Base-by-base conservation (phyloP, 2,329 filamentous ascomycete genomes). In the Berkeleyomyces rouxiae region DNA sequence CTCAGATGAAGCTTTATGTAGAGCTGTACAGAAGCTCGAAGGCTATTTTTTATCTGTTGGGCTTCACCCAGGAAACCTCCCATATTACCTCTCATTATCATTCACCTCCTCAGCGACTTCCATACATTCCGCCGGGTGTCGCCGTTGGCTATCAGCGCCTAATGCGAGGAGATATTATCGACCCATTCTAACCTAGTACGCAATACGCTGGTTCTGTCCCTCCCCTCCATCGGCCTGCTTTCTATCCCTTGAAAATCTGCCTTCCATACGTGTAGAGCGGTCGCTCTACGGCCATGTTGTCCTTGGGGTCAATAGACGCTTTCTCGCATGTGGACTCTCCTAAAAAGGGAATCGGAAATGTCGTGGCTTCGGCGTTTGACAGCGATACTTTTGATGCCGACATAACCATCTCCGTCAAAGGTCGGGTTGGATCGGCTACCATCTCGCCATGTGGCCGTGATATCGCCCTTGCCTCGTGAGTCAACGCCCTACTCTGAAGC, bases 381-480 rank as follows among this genome's bases (percentile, higher is more conserved):
- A 95, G 90, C 72, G 84, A 88, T 62, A 95, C 88, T 42, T 96
- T 96, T 68, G 89, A 90, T 68, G 82, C 86, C 66, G 87, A 95
- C 73, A 86, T 87, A 61, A 88, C 86, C 1, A 91, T 96, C 68
- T 84, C 88, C 69, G 87, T 96, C 60, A 86, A 91, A 66, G 81
- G 81, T n/a, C 73, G 82, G 31, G 89, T 96, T 61, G 90, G 90
- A 58, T 95, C 92, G 4, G 91, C 92, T 68, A 92, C 90, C 65
- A 96, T 96, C 73, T 95, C 91, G 23, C 91, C 91, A 2, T 91
- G 87, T 65, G 90, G 92, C 58, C 82, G 92, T 68, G 92, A 96
- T 75, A 84, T 96, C 63, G 91, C 92, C 43, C 78, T 96, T 66
- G 92, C 90, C 62, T 95, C 90, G 79, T 82, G 70, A 74, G 79